Conservation (phyloP, 345 rosid genomes). For the rapeseed (Brassica napus) region DNA sequence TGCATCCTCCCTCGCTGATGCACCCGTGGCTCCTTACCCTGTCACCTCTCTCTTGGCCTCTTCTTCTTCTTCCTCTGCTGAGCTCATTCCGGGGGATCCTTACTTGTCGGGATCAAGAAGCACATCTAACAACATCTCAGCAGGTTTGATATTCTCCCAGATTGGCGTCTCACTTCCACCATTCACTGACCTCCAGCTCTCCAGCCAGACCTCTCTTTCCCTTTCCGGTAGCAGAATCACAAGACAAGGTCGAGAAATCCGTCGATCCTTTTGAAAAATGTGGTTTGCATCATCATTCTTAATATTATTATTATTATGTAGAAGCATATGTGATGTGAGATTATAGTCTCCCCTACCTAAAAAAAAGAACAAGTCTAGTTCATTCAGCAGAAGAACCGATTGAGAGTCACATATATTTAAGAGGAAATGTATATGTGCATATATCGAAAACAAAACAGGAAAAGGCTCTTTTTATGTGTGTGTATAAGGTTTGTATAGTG, state of each 20-base stretch:
- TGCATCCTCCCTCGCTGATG: constrained; percentile 80
- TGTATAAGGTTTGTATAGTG: constrained; percentile 35
- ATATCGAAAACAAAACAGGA: constrained; percentile 9
- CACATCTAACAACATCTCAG: constrained; percentile 61
- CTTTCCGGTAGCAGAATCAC: constrained; percentile 65
- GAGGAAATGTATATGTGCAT: constrained; percentile 34
- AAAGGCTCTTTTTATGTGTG: constrained; percentile 12
- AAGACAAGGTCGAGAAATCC: constrained; percentile 68
- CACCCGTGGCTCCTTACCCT: constrained; percentile 84
- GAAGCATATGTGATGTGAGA: constrained; percentile 34
- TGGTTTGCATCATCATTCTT: constrained; percentile 36
- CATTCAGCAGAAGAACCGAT: constrained; percentile 1
- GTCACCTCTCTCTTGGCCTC: constrained; percentile 74
- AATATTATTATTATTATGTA: constrained; percentile 26
- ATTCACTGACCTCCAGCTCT: constrained; percentile 67
- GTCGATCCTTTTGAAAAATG: constrained; percentile 59
- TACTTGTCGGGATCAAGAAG: constrained; percentile 52
- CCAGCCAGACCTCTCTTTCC: constrained; percentile 69
- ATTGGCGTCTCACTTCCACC: constrained; percentile 57
- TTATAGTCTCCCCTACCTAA: constrained; percentile 5
- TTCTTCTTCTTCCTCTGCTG: constrained; percentile 62
- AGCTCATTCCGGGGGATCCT: constrained; percentile 56
- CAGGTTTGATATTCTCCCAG: constrained; percentile 72
- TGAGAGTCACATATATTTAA: constrained; percentile 28
- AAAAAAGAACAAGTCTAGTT: not conserved